These are phyloP conservation scores for Syncephalastrum monosporum DNA, from an alignment of 371 early-diverging fungal species.

Conservation along the genomic window DNA sequence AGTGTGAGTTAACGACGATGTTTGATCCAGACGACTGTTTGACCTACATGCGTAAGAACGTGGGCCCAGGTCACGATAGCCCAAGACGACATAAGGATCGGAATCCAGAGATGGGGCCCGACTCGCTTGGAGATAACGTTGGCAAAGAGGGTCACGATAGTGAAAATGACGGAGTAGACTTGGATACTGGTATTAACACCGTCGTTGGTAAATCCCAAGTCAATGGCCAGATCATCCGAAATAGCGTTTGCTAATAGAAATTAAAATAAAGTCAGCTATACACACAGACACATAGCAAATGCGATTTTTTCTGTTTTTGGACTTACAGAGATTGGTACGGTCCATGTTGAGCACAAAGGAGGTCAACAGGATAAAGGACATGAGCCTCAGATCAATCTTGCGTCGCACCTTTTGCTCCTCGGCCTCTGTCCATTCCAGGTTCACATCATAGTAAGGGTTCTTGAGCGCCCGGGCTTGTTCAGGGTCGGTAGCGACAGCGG, in stretches of 20 bases:
- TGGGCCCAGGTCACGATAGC: slow-evolving; percentile 54
- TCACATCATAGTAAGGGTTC: slow-evolving; percentile 16
- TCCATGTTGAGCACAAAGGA: slow-evolving; percentile 50
- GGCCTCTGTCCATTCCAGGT: slow-evolving; percentile 38
- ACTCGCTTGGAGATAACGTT: slow-evolving; percentile 50
- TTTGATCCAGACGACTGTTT: not conserved
- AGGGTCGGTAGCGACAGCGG: too few species aligned
- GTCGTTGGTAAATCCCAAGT: slow-evolving; percentile 40
- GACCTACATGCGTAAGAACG: slow-evolving; percentile 25
- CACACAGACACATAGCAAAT: too few species aligned
- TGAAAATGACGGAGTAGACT: slow-evolving; percentile 35
- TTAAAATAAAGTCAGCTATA: not conserved
- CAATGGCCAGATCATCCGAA: slow-evolving; percentile 37
- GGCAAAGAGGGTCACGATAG: slow-evolving; percentile 40
- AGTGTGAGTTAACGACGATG: too few species aligned
- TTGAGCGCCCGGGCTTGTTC: slow-evolving; percentile 1
- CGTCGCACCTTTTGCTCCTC: slow-evolving; percentile 29
- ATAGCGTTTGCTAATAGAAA: slow-evolving; percentile 38
- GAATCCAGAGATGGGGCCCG: slow-evolving; percentile 60
- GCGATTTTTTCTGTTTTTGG: too few species aligned
- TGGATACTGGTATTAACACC: slow-evolving; percentile 38
- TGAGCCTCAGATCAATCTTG: slow-evolving; percentile 31
- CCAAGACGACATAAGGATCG: slow-evolving; percentile 61
- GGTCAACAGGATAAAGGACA: slow-evolving; percentile 35
- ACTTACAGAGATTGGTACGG: slow-evolving; percentile 47